phyloP scores from a whole-genome alignment of 352 stramenopile genomes.

The Phytophthora foliorum region DNA sequence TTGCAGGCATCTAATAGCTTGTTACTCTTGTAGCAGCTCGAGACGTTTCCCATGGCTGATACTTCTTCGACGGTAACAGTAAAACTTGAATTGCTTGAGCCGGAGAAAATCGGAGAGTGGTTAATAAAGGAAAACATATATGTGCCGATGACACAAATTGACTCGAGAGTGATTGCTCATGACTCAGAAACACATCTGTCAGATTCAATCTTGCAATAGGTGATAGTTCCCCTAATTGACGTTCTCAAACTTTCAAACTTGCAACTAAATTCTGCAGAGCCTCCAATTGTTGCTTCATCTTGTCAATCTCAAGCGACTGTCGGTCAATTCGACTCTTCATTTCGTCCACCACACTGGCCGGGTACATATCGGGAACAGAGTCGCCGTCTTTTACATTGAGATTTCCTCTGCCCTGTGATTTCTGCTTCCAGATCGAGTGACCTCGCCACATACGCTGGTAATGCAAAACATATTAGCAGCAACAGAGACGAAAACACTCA shows the following conservation, averaged over 20 bases:
- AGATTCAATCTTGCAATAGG: not conserved
- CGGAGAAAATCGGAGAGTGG: slow-evolving; percentile 1
- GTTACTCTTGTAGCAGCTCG: slow-evolving; percentile 18
- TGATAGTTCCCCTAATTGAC: not conserved
- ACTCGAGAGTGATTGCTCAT: not conserved
- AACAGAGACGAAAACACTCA: not conserved
- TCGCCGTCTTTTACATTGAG: not conserved
- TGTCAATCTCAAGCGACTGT: slow-evolving; percentile 40
- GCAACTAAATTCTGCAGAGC: slow-evolving; percentile 33
- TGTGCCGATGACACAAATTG: too few species aligned
- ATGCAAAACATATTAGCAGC: not conserved
- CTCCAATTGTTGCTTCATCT: slow-evolving; percentile 38
- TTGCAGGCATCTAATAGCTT: slow-evolving; percentile 8
- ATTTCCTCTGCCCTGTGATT: not conserved
- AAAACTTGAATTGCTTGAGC: not conserved
- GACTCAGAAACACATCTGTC: not conserved
- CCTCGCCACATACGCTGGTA: slow-evolving; percentile 12
- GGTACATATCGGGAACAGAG: not conserved
- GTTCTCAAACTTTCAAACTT: slow-evolving; percentile 10
- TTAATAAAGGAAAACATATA: not conserved
- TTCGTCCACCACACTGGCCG: slow-evolving; percentile 5
- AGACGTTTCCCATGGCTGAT: slow-evolving; percentile 22
- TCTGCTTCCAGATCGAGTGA: not conserved
- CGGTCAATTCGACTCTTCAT: slow-evolving; percentile 32
- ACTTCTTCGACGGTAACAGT: not conserved